phyloP scores from a whole-genome alignment of 208 protist species.

The Acanthamoeba sp. region DNA sequence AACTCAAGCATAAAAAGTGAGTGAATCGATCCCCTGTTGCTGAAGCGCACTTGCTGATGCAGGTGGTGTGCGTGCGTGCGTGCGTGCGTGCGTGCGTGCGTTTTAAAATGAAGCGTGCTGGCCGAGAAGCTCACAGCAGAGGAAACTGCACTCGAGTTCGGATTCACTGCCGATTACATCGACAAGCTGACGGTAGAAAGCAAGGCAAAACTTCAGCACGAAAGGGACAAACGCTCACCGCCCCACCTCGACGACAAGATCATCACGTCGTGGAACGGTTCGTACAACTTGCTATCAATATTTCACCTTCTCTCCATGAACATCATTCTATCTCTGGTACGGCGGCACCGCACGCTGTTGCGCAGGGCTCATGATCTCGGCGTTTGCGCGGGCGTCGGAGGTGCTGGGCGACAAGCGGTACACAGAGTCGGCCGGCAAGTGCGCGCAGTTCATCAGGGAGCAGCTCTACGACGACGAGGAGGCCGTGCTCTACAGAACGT shows the following conservation, averaged over 20 bases:
- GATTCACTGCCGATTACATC: background rate
- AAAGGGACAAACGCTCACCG: constrained; percentile 53
- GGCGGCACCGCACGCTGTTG: background rate
- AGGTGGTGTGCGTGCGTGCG: too few relatives aligned
- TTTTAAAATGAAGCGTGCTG: background rate
- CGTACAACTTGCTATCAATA: background rate
- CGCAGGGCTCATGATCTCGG: constrained; percentile 61
- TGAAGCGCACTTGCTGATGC: background rate
- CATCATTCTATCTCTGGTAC: background rate
- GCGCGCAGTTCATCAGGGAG: constrained; percentile 71
- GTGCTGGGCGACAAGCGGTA: constrained; percentile 59
- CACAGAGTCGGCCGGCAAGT: constrained; percentile 58
- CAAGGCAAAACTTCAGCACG: constrained; percentile 1
- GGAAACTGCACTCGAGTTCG: constrained; percentile 75
- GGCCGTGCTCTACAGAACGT: constrained; percentile 66
- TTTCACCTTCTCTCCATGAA: background rate
- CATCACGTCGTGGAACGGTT: constrained; percentile 82
- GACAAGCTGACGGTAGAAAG: constrained; percentile 49
- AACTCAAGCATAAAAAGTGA: constrained; percentile 28
- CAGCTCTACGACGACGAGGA: constrained; percentile 64
- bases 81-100: too few relatives aligned
- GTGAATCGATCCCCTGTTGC: too few relatives aligned
- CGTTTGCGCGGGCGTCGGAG: constrained; percentile 31
- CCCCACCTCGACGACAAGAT: constrained; percentile 83
- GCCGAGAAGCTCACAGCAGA: constrained; percentile 34